Evolutionary conservation across 1,284 basidiomycete genomes (phyloP), one percentile per base, ranked within the genome.

Genomic region (Trichosporon sp.): DNA sequence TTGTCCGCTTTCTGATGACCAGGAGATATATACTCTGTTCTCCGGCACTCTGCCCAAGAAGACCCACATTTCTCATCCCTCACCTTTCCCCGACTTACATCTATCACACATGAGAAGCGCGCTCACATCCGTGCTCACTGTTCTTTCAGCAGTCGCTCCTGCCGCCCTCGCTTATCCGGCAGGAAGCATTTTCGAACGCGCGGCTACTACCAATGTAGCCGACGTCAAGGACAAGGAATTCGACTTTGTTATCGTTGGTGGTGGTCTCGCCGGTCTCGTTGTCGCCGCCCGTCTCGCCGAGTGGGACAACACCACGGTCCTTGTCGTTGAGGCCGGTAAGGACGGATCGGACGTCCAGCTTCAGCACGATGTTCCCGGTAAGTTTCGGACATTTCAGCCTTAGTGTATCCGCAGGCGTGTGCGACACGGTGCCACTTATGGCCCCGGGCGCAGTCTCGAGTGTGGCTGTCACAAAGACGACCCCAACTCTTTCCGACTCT

Each of bases 181-280:
- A 63, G 59, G 59, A 63, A 35, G 59, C 59, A 19, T 63, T 35
- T 63, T 35, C 59, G 59, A 67, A 59, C 72, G 72, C 14, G 61
- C 68, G 7, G 37, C 83, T 64, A 81, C 81, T 6, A 70, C 73
- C 61, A 74, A 81, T 46, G 73, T 77, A 8, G 65, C 76, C n/a
- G 68, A 68, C 51, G 76, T 83, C 32, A 66, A 73, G 54, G 80
- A 78, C 26, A 70, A 75, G 40, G 72, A 71, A 5, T 85, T 82
- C 67, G 84, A 85, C 70, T 85, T 84, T 69, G 76, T 85, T 61
- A 81, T 85, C 71, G 82, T 81, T 8, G 84, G 84, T 51, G 91
- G 91, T 46, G 91, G 91, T 64, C 87, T 90, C 4, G 90, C 90
- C 4, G 92, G 92, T 38, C 86, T 93, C 21, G 89, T 90, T 8